A percentile compares a stretch with the other conserved stretches of the same genome.
phyloP scores from a whole-genome alignment of 768 basidiomycete species.

The Suillus placidus region DNA sequence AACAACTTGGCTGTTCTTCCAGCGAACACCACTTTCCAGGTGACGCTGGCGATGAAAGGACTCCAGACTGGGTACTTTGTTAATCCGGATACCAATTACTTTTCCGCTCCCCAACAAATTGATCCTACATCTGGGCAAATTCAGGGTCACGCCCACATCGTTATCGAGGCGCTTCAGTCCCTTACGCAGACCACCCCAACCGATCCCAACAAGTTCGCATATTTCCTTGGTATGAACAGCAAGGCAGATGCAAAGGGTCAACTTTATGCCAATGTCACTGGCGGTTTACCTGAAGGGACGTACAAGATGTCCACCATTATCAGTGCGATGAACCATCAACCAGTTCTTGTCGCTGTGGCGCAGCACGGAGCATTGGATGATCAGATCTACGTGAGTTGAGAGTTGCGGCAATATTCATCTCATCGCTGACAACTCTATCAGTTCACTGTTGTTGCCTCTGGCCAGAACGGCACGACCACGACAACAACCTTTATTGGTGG shows the following conservation, averaged over 20 bases:
- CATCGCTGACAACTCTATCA: constrained; percentile 8
- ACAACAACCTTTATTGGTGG: constrained; percentile 5
- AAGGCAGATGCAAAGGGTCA: constrained; percentile 45
- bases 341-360: constrained; percentile 37
- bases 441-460: constrained; percentile 29
- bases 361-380: constrained; percentile 47
- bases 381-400: constrained; percentile 39
- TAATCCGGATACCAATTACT: constrained; percentile 55
- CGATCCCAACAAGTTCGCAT: constrained; percentile 55
- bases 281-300: constrained; percentile 55
- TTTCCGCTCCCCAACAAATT: constrained; percentile 56
- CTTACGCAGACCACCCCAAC: constrained; percentile 51
- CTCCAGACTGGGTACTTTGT: constrained; percentile 60
- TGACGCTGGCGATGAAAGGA: constrained; percentile 49
- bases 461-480: constrained; percentile 18
- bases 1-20: constrained; percentile 44
- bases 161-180: constrained; percentile 53
- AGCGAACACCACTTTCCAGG: constrained; percentile 53
- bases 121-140: constrained; percentile 48
- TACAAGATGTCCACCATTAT: constrained; percentile 51
- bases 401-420: constrained; percentile 17
- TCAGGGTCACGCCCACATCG: constrained; percentile 65
- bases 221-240: constrained; percentile 58
- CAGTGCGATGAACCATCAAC: constrained; percentile 51
- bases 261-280: constrained; percentile 49